These are phyloP conservation scores for Elaeis oleifera DNA, from an alignment of 202 grass and related monocot species.

Conservation along the genomic window DNA sequence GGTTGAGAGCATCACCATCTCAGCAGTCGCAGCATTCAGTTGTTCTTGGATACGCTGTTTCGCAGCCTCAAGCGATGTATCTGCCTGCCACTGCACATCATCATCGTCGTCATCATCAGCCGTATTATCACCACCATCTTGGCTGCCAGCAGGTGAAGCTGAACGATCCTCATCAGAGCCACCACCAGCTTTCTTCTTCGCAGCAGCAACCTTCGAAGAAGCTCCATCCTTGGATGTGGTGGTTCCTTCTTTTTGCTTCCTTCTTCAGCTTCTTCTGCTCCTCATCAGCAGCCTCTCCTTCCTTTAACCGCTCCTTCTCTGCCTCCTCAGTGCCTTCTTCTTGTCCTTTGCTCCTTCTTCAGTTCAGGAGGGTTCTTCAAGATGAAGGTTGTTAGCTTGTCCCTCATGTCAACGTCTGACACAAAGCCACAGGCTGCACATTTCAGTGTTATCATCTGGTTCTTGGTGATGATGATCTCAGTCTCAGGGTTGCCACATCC, in stretches of 20 bases:
- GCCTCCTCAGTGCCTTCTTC: constrained; percentile 61
- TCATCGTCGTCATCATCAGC: constrained; percentile 36
- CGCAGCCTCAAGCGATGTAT: constrained; percentile 56
- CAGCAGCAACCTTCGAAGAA: constrained; percentile 15
- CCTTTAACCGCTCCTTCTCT: constrained; percentile 72
- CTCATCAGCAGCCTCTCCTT: constrained; percentile 80
- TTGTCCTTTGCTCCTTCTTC: constrained; percentile 67
- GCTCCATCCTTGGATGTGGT: constrained; percentile 29
- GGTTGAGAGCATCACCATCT: constrained; percentile 70
- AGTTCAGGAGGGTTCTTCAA: constrained; percentile 55
- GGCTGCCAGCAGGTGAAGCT: constrained; percentile 38
- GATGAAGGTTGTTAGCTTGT: constrained; percentile 62
- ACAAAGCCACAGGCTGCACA: constrained; percentile 76
- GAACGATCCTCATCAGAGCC: constrained; percentile 53
- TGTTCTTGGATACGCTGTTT: constrained; percentile 66
- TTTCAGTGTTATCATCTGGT: constrained; percentile 59
- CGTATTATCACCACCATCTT: constrained; percentile 29
- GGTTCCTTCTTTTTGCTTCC: constrained; percentile 51
- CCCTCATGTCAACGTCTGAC: constrained; percentile 74
- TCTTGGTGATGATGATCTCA: constrained; percentile 53
- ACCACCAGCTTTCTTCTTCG: constrained; percentile 42
- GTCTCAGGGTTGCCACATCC: constrained; percentile 72
- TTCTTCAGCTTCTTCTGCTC: constrained; percentile 78
- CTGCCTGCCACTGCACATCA: constrained; percentile 64
- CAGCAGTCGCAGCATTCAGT: constrained; percentile 63